A percentile compares a stretch with the other conserved stretches of the same genome.
Evolutionary conservation across 2,329 filamentous ascomycete genomes (phyloP).

Genomic region (Exophiala calicioides): DNA sequence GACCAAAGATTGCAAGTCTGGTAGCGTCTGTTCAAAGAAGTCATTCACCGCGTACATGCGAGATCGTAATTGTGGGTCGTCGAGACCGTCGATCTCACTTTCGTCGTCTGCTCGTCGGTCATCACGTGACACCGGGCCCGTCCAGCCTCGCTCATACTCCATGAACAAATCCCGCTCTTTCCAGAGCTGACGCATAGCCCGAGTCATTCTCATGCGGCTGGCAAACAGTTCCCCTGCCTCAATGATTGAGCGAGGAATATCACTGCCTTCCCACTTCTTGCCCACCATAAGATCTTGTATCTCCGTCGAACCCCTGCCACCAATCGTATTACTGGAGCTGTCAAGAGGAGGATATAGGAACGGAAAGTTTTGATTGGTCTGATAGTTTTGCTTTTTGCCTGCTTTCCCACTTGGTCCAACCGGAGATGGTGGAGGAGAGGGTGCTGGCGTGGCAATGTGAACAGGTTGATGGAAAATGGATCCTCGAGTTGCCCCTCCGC

Average conservation of each 20-base stretch:
- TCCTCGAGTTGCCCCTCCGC: constrained; percentile 40
- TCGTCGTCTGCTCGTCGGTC: constrained; percentile 39
- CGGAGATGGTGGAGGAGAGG: constrained; percentile 91
- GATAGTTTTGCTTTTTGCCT: constrained; percentile 98
- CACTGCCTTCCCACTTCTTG: constrained; percentile 87
- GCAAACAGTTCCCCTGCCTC: constrained; percentile 94
- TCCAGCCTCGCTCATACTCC: constrained; percentile 90
- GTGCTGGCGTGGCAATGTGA: constrained; percentile 96
- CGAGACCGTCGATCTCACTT: constrained; percentile 41
- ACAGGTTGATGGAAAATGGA: constrained; percentile 95
- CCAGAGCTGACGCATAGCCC: constrained; percentile 91
- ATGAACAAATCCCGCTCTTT: constrained; percentile 88
- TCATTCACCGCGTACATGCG: constrained; percentile 73
- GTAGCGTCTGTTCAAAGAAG: constrained; percentile 78
- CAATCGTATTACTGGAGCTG: constrained; percentile 81
- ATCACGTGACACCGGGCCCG: constrained; percentile 47
- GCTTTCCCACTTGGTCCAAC: constrained; percentile 80
- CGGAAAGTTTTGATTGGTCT: constrained; percentile 97
- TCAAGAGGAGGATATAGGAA: constrained; percentile 96
- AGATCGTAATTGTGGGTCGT: constrained; percentile 59
- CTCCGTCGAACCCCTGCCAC: constrained; percentile 82
- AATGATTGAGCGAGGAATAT: constrained; percentile 89
- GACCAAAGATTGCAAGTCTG: constrained; percentile 86
- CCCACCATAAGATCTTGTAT: constrained; percentile 78
- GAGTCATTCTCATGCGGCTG: constrained; percentile 83